phyloP scores from a whole-genome alignment of 1,284 basidiomycete species.

The Tilletia walkeri region DNA sequence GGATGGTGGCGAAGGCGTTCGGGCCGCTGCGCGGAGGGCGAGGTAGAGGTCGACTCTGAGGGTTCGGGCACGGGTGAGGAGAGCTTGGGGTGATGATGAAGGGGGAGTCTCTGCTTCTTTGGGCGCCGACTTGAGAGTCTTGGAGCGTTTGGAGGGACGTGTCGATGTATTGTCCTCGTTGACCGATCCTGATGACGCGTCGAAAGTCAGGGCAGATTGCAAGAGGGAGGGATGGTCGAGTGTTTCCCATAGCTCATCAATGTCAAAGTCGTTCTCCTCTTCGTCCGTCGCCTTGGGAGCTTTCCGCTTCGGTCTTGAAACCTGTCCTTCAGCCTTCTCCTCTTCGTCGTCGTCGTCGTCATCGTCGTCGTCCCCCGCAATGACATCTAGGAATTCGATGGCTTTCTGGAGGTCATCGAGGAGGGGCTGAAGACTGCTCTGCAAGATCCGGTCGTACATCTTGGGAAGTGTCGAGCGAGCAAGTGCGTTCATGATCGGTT shows the following conservation, averaged over 20 bases:
- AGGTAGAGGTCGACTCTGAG: neutral
- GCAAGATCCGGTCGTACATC: constrained; percentile 11
- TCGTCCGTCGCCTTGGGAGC: neutral
- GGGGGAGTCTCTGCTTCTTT: neutral
- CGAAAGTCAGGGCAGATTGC: neutral
- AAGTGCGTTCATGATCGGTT: neutral
- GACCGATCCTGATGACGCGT: neutral
- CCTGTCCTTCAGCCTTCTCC: neutral
- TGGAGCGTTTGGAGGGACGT: neutral
- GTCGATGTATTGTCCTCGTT: neutral
- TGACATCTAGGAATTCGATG: neutral
- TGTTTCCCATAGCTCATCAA: constrained; percentile 9
- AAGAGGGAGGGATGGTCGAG: neutral
- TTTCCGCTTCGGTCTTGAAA: too few relatives aligned
- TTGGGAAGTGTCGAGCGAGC: neutral
- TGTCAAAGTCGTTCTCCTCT: neutral
- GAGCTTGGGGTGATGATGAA: neutral
- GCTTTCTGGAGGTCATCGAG: constrained; percentile 6
- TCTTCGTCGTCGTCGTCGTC: neutral
- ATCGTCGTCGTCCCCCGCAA: constrained; percentile 1
- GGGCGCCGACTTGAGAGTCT: neutral
- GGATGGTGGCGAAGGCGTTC: neutral
- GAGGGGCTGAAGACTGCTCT: neutral
- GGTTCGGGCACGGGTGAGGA: neutral
- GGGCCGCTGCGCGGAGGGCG: neutral